These are phyloP conservation scores for Candida sp. DNA, from an alignment of 1,139 yeast genomes.

Conservation along the genomic window DNA sequence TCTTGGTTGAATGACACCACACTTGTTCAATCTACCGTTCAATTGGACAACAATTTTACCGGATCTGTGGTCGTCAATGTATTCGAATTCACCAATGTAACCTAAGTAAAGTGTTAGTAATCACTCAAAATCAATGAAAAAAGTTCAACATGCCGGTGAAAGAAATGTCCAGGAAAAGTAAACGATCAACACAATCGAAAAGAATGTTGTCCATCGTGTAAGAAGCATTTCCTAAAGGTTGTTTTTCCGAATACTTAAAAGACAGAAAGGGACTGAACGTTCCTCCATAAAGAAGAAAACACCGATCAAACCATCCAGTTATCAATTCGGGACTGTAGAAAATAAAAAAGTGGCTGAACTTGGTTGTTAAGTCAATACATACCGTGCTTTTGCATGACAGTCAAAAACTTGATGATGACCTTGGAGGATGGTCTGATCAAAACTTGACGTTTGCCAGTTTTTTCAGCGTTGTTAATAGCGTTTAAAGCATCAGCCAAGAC, in stretches of 20 bases:
- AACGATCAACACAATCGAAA: slow-evolving; percentile 51
- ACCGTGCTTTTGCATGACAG: slow-evolving; percentile 95
- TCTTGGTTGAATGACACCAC: slow-evolving; percentile 99
- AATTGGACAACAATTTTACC: slow-evolving; percentile 97
- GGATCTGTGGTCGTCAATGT: slow-evolving; percentile 98
- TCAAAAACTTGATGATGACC: slow-evolving; percentile 95
- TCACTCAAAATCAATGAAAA: neutral
- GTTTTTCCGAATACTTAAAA: slow-evolving; percentile 95
- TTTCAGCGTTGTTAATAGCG: slow-evolving; percentile 99
- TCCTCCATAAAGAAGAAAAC: slow-evolving; percentile 16
- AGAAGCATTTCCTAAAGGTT: slow-evolving; percentile 70
- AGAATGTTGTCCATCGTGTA: slow-evolving; percentile 57
- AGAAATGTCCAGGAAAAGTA: slow-evolving; percentile 74
- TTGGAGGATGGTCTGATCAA: slow-evolving; percentile 98
- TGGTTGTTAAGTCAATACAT: slow-evolving; percentile 9
- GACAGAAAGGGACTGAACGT: slow-evolving; percentile 88
- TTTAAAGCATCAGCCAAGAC: slow-evolving; percentile 99
- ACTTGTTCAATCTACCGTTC: slow-evolving; percentile 98
- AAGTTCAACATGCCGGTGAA: neutral
- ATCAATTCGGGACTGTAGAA: slow-evolving; percentile 72
- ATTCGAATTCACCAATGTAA: slow-evolving; percentile 99
- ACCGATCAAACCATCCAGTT: slow-evolving; percentile 97
- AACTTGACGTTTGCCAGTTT: slow-evolving; percentile 99
- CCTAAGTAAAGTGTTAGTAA: slow-evolving; percentile 31
- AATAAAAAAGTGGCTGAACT: slow-evolving; percentile 3